phyloP scores from a whole-genome alignment of 768 basidiomycete species.

The Suillus clintonianus region DNA sequence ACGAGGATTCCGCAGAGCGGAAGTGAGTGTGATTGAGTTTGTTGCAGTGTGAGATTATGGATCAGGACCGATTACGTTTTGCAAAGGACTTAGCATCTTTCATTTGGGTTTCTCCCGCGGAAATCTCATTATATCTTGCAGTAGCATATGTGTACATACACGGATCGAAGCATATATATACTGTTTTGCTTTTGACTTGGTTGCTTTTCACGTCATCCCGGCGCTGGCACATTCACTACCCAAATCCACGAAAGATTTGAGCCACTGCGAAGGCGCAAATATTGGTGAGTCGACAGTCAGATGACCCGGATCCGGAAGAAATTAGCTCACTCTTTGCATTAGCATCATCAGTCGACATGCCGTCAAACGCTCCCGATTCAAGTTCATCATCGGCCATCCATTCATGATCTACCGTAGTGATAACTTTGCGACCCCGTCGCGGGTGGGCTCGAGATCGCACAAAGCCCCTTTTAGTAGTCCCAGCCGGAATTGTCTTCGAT shows the following conservation, averaged over 20 bases:
- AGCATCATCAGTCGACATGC: not conserved
- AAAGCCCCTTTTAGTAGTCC: not conserved
- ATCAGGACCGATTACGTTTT: too few relatives aligned
- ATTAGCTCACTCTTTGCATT: not conserved
- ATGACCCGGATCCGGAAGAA: not conserved
- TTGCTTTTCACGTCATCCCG: too few relatives aligned
- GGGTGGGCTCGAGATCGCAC: not conserved
- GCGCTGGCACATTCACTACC: not conserved
- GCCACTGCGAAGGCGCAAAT: not conserved
- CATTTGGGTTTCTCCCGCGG: not conserved
- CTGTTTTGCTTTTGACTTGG: not conserved
- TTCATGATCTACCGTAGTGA: not conserved
- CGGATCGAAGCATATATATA: not conserved
- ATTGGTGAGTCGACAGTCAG: not conserved
- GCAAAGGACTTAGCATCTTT: not conserved
- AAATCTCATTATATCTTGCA: not conserved
- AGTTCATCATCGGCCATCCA: not conserved
- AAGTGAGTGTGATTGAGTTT: conserved; percentile 24
- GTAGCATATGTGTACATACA: not conserved
- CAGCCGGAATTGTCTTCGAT: not conserved
- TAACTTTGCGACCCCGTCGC: too few relatives aligned
- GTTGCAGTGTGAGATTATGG: too few relatives aligned
- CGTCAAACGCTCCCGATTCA: not conserved
- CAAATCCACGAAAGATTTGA: not conserved
- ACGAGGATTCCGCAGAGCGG: conserved; percentile 13